Evolutionary conservation across 2,329 filamentous ascomycete species (phyloP).

Genomic region (Alternaria brassicicola): DNA sequence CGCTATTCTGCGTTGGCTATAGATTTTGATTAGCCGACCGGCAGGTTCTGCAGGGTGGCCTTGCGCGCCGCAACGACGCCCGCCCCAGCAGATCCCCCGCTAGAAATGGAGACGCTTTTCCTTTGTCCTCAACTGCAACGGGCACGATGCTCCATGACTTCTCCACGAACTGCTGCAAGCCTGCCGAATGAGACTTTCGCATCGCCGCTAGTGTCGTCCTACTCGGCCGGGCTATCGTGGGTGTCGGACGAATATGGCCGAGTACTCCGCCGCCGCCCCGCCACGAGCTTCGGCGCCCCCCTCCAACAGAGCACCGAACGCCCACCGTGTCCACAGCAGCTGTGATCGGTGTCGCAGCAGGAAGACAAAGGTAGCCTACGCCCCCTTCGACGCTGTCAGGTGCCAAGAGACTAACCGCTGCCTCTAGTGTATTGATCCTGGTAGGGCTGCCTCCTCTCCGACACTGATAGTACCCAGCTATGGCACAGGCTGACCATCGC

Average conservation of each 20-base stretch:
- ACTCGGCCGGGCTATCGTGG: slow-evolving; percentile 11
- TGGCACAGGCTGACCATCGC: slow-evolving; percentile 24
- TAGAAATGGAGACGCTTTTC: slow-evolving; percentile 15
- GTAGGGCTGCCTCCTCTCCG: slow-evolving; percentile 31
- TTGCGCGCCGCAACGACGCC: slow-evolving; percentile 4
- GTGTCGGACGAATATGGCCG: slow-evolving; percentile 33
- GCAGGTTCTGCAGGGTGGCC: slow-evolving; percentile 17
- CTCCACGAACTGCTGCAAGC: slow-evolving; percentile 16
- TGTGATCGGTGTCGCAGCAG: slow-evolving; percentile 48
- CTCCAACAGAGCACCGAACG: slow-evolving; percentile 33
- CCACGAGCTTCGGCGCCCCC: slow-evolving; percentile 21
- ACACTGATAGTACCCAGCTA: slow-evolving; percentile 5
- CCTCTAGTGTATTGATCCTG: slow-evolving; percentile 47
- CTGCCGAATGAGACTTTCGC: slow-evolving; percentile 31
- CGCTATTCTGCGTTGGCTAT: slow-evolving; percentile 15
- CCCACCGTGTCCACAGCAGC: slow-evolving; percentile 46
- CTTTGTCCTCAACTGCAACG: slow-evolving; percentile 15
- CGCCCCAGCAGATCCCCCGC: slow-evolving; percentile 19
- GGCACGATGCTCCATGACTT: slow-evolving; percentile 17
- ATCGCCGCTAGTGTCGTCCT: slow-evolving; percentile 10
- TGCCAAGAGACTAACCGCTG: slow-evolving; percentile 36
- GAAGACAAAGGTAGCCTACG: slow-evolving; percentile 44
- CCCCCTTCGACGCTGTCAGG: background rate
- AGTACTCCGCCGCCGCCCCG: slow-evolving; percentile 27
- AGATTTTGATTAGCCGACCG: slow-evolving; percentile 22